phyloP scores from a whole-genome alignment of 768 basidiomycete species.

The Boletus vinaceobasis region DNA sequence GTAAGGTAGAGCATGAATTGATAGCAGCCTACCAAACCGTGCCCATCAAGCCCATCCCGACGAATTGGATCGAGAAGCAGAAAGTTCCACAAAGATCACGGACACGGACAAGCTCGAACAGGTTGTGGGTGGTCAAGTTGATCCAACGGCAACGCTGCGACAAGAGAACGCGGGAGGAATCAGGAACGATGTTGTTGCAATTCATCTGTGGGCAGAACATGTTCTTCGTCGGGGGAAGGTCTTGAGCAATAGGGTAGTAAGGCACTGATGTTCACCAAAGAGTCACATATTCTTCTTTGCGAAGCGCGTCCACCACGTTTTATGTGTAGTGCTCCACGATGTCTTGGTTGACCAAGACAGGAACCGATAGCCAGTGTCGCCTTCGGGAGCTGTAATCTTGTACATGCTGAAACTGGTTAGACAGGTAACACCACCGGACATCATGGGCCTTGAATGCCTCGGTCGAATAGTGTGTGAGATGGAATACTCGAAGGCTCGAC shows the following conservation, averaged over 20 bases:
- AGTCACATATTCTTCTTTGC: conserved; percentile 99
- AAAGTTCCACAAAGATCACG: conserved; percentile 98
- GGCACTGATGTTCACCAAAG: conserved; percentile 97
- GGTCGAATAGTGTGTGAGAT: conserved; percentile 94
- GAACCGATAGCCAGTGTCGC: conserved; percentile 97
- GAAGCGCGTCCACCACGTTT: conserved; percentile 97
- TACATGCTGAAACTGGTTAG: conserved; percentile 97
- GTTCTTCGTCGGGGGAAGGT: conserved; percentile 99
- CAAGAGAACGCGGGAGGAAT: conserved; percentile 89
- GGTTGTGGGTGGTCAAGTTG: conserved; percentile 97
- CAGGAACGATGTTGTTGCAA: conserved; percentile 93
- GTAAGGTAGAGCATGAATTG: conserved; percentile 82
- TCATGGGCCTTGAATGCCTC: conserved; percentile 99
- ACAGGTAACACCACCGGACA: conserved; percentile 99
- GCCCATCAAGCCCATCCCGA: conserved; percentile 99
- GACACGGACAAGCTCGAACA: conserved; percentile 91
- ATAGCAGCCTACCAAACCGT: conserved; percentile 91
- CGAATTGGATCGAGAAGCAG: conserved; percentile 99
- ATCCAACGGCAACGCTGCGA: conserved; percentile 99
- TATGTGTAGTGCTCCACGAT: conserved; percentile 99
- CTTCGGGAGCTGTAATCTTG: conserved; percentile 96
- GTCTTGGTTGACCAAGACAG: conserved; percentile 95
- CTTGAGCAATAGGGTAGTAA: conserved; percentile 95
- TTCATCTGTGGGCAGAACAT: too few relatives aligned
- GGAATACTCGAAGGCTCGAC: conserved; percentile 96